Base-by-base conservation (phyloP, 1,284 basidiomycete species). In the Agaricales sp. region DNA sequence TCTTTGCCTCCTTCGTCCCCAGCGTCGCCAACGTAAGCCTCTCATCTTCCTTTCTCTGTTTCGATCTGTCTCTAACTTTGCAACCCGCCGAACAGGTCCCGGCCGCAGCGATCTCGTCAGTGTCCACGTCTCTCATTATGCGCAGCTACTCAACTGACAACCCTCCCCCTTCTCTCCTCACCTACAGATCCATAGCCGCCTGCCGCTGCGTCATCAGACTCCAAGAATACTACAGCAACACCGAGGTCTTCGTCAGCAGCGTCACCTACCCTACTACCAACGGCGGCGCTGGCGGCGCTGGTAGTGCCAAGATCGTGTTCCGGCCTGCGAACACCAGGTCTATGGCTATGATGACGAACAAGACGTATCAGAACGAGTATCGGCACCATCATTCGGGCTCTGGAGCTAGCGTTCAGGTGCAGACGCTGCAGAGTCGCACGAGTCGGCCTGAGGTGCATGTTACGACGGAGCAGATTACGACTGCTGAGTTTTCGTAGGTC, bases 191-290 rank as follows among this genome's bases (percentile, higher is more conserved):
- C 6, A 78, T 82, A 46, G 78, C 80, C 19, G 78, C 82, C 16
- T 81, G 80, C 59, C 74, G 82, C 46, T 73, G 76, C 18, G 80
- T 83, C 45, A 79, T 82, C 58, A 71, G 79, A 52, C 66, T 83
- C 22, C 69, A 75, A 26, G 76, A 79, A 37, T 77, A 74, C 59
- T 77, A 74, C 59, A 70, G 63, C 52, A 60, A 66, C 4, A 55
- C 57, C 18, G 74, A 77, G 26, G 61, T 70, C 20, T 76, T 77
- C 52, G 65, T 77, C 14, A 70, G 75, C 57, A 41, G 39, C 39
- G 16, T 41, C 6, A 20, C 8, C 39, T 8, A 18, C 39, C 18
- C 6, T 16, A 8, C 39, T 16, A 6, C 39, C 39, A 16, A 16
- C 16, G 39, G n/a, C 39, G 39, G 6, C 39, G 8, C 30, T n/a